A percentile compares a stretch with the other conserved stretches of the same genome.
Conservation (phyloP, 306 rosid genomes). For the Luffa aegyptiaca region DNA sequence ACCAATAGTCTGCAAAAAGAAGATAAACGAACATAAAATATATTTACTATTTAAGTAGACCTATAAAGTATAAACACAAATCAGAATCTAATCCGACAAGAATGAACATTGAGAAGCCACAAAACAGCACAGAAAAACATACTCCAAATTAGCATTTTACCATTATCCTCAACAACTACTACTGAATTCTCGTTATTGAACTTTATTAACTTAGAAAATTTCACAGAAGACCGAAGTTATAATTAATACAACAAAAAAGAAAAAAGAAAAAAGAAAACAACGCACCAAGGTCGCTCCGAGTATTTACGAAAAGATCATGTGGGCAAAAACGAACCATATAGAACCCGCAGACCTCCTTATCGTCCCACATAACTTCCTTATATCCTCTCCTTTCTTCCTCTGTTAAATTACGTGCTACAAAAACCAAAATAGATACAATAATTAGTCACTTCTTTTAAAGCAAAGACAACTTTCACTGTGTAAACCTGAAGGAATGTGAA, state of each 20-base stretch:
- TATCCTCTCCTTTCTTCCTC: slow-evolving; percentile 83
- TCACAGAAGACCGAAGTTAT: neutral
- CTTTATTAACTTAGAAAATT: neutral
- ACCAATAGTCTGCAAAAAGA: neutral
- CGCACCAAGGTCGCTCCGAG: slow-evolving; percentile 94
- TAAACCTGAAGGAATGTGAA: neutral
- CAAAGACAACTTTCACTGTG: neutral
- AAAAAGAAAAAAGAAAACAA: neutral
- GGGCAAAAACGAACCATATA: slow-evolving; percentile 99
- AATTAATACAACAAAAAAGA: neutral
- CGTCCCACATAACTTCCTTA: slow-evolving; percentile 85
- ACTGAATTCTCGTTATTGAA: neutral
- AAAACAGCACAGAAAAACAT: neutral
- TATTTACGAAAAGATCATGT: slow-evolving; percentile 93
- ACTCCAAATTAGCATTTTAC: neutral
- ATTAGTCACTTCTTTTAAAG: neutral
- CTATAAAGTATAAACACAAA: neutral
- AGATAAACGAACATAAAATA: neutral
- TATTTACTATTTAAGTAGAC: neutral
- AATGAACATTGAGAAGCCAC: neutral
- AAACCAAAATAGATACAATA: slow-evolving; percentile 5
- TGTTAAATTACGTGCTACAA: slow-evolving; percentile 80
- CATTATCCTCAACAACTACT: neutral
- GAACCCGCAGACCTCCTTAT: slow-evolving; percentile 83
- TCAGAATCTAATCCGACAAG: neutral